Percentiles rank a stretch among this genome's conserved stretches.
Conservation (phyloP, 441 rosid species). For the Eutrema salsugineum region DNA sequence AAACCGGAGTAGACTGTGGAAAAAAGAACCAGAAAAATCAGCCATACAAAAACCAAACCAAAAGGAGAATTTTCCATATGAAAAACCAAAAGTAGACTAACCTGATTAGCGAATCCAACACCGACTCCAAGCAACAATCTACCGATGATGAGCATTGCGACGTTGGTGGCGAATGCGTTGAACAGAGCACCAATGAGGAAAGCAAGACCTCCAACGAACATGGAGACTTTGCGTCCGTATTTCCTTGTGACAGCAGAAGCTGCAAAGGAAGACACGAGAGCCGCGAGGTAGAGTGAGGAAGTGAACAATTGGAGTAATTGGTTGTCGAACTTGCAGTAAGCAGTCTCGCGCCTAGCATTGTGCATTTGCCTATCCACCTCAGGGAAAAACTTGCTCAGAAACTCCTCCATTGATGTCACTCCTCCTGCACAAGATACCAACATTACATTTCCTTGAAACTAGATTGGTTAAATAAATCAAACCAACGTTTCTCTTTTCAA, state of each 20-base stretch:
- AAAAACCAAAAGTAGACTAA: background rate
- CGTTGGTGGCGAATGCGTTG: slow-evolving; percentile 44
- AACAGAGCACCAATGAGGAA: slow-evolving; percentile 46
- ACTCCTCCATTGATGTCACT: slow-evolving; percentile 64
- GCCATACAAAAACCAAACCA: background rate
- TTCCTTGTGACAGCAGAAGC: slow-evolving; percentile 42
- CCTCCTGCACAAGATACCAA: slow-evolving; percentile 40
- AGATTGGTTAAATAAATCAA: background rate
- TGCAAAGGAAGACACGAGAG: slow-evolving; percentile 47
- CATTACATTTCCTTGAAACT: background rate
- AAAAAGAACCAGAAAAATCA: background rate
- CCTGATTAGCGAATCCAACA: slow-evolving; percentile 73
- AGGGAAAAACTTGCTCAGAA: slow-evolving; percentile 56
- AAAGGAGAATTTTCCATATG: too few species aligned
- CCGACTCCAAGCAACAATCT: slow-evolving; percentile 64
- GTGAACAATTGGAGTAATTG: slow-evolving; percentile 47
- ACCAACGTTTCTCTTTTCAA: background rate
- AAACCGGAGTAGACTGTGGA: slow-evolving; percentile 46
- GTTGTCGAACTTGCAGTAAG: slow-evolving; percentile 59
- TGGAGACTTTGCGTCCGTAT: slow-evolving; percentile 53
- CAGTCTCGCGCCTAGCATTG: slow-evolving; percentile 27
- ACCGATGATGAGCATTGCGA: slow-evolving; percentile 55
- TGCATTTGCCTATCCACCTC: slow-evolving; percentile 38
- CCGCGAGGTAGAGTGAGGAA: slow-evolving; percentile 57
- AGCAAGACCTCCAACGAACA: slow-evolving; percentile 47